A percentile compares a stretch with the other conserved stretches of the same genome.
Conservation (phyloP, 2,329 filamentous ascomycete genomes). For the Beauveria brongniartii region DNA sequence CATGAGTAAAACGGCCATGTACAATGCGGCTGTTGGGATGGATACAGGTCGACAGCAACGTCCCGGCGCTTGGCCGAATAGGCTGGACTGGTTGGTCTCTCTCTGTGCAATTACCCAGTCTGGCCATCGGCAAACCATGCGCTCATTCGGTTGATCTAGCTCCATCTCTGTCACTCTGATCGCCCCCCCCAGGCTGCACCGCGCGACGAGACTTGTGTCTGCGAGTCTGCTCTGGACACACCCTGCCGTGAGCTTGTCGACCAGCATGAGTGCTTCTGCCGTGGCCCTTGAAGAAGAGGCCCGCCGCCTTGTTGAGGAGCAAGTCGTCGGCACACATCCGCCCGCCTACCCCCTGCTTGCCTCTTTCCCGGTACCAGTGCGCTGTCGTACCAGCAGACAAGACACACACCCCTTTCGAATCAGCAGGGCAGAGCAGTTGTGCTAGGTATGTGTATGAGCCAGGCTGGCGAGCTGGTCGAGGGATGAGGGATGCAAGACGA, state of each 20-base stretch:
- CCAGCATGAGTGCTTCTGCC: not conserved
- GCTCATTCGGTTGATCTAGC: constrained; percentile 23
- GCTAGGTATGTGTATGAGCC: not conserved
- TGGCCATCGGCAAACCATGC: constrained; percentile 25
- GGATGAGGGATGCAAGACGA: not conserved
- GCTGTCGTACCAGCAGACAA: not conserved
- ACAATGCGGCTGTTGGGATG: not conserved
- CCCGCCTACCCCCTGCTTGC: not conserved
- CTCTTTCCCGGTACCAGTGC: not conserved
- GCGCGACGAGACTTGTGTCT: not conserved
- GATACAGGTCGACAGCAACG: not conserved
- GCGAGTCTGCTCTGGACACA: not conserved
- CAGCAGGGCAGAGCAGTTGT: not conserved
- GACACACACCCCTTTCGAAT: not conserved
- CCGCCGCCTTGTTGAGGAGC: not conserved
- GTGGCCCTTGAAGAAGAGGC: not conserved
- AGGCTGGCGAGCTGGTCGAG: not conserved
- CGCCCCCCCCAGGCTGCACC: constrained; percentile 12
- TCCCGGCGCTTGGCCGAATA: not conserved
- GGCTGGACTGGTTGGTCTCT: constrained; percentile 16
- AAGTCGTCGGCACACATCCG: constrained; percentile 2
- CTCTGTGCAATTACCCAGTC: constrained; percentile 30
- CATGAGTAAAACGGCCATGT: not conserved
- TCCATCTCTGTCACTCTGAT: constrained; percentile 13
- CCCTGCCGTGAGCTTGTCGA: not conserved